phyloP scores from a whole-genome alignment of 2,329 filamentous ascomycete species.

The Paraconiothyrium brasiliense region DNA sequence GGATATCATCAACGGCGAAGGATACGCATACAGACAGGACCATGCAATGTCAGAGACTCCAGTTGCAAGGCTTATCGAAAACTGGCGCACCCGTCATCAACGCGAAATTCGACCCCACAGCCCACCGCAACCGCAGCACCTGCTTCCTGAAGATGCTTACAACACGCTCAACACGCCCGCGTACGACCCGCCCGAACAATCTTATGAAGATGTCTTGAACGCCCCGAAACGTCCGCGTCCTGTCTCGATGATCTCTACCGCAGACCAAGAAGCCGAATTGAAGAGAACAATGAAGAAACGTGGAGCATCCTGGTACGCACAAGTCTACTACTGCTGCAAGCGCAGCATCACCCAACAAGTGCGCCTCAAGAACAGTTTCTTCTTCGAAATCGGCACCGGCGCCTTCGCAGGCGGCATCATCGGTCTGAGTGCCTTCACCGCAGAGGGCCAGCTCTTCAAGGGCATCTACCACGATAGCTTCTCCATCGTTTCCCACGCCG shows the following conservation, averaged over 20 bases:
- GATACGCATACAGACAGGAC: conserved; percentile 58
- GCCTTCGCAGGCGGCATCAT: conserved; percentile 63
- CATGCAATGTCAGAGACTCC: conserved; percentile 60
- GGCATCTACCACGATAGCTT: conserved; percentile 63
- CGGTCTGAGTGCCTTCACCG: conserved; percentile 61
- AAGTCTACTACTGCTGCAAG: conserved; percentile 63
- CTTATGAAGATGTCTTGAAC: not conserved
- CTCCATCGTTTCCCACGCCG: conserved; percentile 60
- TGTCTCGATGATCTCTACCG: conserved; percentile 44
- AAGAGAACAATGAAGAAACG: conserved; percentile 59
- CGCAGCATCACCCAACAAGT: conserved; percentile 67
- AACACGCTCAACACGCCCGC: not conserved
- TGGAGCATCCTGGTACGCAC: conserved; percentile 45
- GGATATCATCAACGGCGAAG: conserved; percentile 70
- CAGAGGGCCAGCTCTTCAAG: conserved; percentile 63
- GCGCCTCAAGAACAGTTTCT: conserved; percentile 61
- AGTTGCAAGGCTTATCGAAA: conserved; percentile 53
- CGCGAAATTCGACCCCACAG: conserved; percentile 13
- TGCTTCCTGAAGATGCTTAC: conserved; percentile 10
- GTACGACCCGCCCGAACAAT: conserved; percentile 1
- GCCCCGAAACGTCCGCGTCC: conserved; percentile 25
- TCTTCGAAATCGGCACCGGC: conserved; percentile 64
- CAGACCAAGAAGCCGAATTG: conserved; percentile 54
- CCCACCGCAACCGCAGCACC: conserved; percentile 23
- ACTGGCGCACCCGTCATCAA: conserved; percentile 53